Base-by-base conservation (phyloP, 2,329 filamentous ascomycete species). In the Curvularia sp. region DNA sequence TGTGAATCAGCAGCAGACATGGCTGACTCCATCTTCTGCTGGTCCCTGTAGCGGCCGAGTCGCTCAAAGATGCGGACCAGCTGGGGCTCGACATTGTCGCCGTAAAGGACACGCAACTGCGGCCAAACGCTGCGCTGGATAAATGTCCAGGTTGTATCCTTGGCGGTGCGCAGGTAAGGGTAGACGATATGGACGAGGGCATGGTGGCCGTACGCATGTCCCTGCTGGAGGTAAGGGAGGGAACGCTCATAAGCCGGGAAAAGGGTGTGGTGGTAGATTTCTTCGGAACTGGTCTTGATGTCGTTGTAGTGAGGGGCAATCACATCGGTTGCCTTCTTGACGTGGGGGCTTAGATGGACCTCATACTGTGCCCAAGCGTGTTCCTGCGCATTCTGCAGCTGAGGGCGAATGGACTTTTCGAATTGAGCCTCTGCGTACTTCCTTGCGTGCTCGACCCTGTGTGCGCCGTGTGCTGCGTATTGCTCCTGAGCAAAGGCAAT, bases 21-120 rank as follows among this genome's bases (percentile, higher is more conserved):
- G 18, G 82, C 84, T 35, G 85, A 83, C 65, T 88, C 83, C 22
- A 89, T 67, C 66, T 86, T 88, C 73, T 86, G 86, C 20, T 86
- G 86, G 67, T 85, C 84, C 64, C 83, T 88, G 77, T 93, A 91
- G 48, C 90, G 84, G 41, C 93, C 93, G 10, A 99, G 85, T 46
- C 93, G 88, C 79, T 97, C 90, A 12, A 92, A 91, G 70, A 99
- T 98, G 69, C 93, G 92, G 56, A 94, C 86, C 13, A 99, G 84
- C 77, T 99, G 96, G 13, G 96, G 96, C 79, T 98, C 93, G 3
- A 99, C 93, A 68, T 96, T 97, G 72, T 97, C 89, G 10, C 89
- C 86, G 72, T 98, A 98, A 5, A 97, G 80, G 13, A 90, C 84
- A 26, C 90, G 87, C 10, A 97, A 63, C 64, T 90, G 89, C 1